A percentile compares a stretch with the other conserved stretches of the same genome.
These are phyloP conservation scores for Suillus americanus DNA, from an alignment of 768 basidiomycete species.

Conservation along the genomic window DNA sequence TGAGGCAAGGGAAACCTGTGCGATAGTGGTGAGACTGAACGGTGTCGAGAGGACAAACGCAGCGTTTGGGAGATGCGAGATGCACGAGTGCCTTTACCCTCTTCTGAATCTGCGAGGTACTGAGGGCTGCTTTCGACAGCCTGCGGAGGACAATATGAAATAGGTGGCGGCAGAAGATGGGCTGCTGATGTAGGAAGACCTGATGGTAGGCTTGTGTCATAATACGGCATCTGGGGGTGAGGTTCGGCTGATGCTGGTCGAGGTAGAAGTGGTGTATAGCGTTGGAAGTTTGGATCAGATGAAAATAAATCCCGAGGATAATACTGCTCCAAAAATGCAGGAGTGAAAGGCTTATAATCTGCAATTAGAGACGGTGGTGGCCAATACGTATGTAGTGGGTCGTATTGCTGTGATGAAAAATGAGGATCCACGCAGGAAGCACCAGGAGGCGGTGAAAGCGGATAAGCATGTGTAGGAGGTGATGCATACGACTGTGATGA, in stretches of 20 bases:
- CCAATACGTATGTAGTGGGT: neutral
- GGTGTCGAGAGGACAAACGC: conserved; percentile 52
- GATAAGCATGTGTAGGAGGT: conserved; percentile 17
- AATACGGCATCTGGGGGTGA: conserved; percentile 29
- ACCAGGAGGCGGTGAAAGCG: conserved; percentile 27
- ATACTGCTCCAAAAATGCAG: conserved; percentile 1
- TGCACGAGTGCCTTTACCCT: conserved; percentile 62
- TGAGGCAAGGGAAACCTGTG: conserved; percentile 49
- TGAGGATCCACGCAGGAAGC: conserved; percentile 1
- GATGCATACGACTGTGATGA: conserved; percentile 20
- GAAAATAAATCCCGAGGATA: neutral
- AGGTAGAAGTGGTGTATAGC: conserved; percentile 39
- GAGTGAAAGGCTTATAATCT: neutral
- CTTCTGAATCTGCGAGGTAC: conserved; percentile 40
- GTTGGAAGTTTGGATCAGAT: conserved; percentile 15
- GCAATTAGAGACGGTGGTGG: neutral
- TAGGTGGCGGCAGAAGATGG: conserved; percentile 28
- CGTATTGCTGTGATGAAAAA: neutral
- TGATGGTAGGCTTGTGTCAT: conserved; percentile 29
- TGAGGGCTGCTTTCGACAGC: conserved; percentile 13
- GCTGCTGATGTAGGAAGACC: conserved; percentile 37
- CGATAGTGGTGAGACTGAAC: conserved; percentile 62
- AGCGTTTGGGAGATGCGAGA: conserved; percentile 60
- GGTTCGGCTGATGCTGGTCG: conserved; percentile 57
- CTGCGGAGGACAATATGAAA: conserved; percentile 21